Conservation (phyloP, 2,329 filamentous ascomycete genomes). For the Hypoxylon sp. region DNA sequence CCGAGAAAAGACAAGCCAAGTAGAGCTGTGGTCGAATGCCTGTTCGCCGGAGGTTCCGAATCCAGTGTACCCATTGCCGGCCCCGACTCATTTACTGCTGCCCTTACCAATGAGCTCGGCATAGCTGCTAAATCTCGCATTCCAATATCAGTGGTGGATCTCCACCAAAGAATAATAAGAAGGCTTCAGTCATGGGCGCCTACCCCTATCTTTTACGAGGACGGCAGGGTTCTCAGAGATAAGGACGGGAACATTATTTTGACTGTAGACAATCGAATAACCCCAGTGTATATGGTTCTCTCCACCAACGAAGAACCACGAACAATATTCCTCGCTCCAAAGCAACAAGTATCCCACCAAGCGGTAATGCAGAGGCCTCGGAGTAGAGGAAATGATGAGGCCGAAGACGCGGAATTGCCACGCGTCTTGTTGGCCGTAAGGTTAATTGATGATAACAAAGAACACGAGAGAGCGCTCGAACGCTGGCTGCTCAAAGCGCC, state of each 20-base stretch:
- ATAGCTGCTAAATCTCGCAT: not conserved
- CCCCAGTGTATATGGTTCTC: constrained; percentile 1
- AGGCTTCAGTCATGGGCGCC: constrained; percentile 1
- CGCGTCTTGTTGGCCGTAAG: constrained; percentile 7
- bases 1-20: not conserved
- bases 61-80: constrained; percentile 9
- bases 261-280: not conserved
- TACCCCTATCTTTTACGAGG: not conserved
- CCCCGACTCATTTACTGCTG: constrained; percentile 11
- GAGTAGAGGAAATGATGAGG: not conserved
- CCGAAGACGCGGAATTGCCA: not conserved
- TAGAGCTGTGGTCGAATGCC: constrained; percentile 5
- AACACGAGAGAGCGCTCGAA: not conserved
- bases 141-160: constrained; percentile 2
- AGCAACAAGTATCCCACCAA: not conserved
- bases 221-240: not conserved
- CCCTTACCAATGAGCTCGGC: not conserved
- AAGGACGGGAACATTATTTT: not conserved
- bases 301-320: not conserved
- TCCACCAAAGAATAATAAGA: constrained; percentile 1
- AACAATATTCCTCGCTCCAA: constrained; percentile 1
- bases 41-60: constrained; percentile 9
- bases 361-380: not conserved
- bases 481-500: not conserved
- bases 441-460: not conserved